Percentiles rank a stretch among this genome's conserved stretches.
Evolutionary conservation across 306 rosid species (phyloP).

Genomic region (Prunus persica): Prunus_persica_NCBIv2 NC_034015.1:22201501-22202000

Average conservation of each 20-base stretch:
- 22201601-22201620: not conserved
- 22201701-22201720: constrained; percentile 31
- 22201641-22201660: not conserved
- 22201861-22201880: no score
- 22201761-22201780: constrained; percentile 30
- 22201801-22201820: not conserved
- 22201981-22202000: no score
- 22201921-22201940: no score
- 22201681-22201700: constrained; percentile 32
- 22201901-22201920: no score
- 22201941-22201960: no score
- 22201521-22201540: constrained; percentile 33
- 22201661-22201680: constrained; percentile 41
- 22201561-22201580: not conserved
- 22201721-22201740: constrained; percentile 36
- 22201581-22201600: not conserved
- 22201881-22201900: no score
- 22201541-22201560: not conserved
- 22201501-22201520: constrained; percentile 51
- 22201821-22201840: not conserved
- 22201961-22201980: no score
- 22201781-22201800: not conserved
- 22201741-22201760: constrained; percentile 25
- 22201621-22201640: not conserved
- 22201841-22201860: no score